These are phyloP conservation scores for Plasmodium falciparum DNA, from an alignment of 169 alveolate species.

Conservation along the genomic window DNA sequence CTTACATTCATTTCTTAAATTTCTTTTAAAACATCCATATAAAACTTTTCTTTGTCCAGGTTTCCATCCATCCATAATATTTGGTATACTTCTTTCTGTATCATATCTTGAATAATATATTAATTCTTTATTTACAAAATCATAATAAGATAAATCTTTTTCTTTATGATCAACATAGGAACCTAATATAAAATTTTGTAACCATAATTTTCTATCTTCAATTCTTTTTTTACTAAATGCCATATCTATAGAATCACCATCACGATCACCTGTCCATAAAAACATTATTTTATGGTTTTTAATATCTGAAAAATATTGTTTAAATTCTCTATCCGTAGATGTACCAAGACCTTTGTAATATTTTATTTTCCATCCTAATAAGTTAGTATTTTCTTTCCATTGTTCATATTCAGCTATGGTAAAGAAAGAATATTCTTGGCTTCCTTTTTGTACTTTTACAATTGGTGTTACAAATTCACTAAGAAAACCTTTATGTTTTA, in stretches of 20 bases:
- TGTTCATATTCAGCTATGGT: constrained; percentile 98
- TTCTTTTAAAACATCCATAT: constrained; percentile 97
- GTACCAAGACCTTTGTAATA: constrained; percentile 99
- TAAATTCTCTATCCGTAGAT: constrained; percentile 98
- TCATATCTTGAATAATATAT: constrained; percentile 98
- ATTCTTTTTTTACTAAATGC: constrained; percentile 98
- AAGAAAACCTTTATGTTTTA: constrained; percentile 96
- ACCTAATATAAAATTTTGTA: constrained; percentile 81
- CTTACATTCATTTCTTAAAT: constrained; percentile 95
- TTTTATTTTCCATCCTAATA: constrained; percentile 96
- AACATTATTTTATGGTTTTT: constrained; percentile 94
- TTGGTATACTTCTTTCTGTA: constrained; percentile 98
- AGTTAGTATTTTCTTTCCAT: constrained; percentile 93
- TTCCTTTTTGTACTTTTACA: constrained; percentile 96
- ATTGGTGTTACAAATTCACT: constrained; percentile 99
- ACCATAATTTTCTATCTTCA: constrained; percentile 98
- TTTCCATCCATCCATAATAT: constrained; percentile 98
- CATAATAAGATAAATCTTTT: constrained; percentile 90
- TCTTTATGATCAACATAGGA: constrained; percentile 82
- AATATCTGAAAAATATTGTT: constrained; percentile 98
- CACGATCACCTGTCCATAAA: constrained; percentile 85
- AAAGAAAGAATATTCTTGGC: constrained; percentile 93
- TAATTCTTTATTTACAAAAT: constrained; percentile 98
- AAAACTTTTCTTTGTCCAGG: constrained; percentile 99
- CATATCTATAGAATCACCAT: constrained; percentile 96